A percentile compares a stretch with the other conserved stretches of the same genome.
Evolutionary conservation across 805 yeast genomes (phyloP).

Genomic region (Saccharomycopsis oosterbeekiorum): DNA sequence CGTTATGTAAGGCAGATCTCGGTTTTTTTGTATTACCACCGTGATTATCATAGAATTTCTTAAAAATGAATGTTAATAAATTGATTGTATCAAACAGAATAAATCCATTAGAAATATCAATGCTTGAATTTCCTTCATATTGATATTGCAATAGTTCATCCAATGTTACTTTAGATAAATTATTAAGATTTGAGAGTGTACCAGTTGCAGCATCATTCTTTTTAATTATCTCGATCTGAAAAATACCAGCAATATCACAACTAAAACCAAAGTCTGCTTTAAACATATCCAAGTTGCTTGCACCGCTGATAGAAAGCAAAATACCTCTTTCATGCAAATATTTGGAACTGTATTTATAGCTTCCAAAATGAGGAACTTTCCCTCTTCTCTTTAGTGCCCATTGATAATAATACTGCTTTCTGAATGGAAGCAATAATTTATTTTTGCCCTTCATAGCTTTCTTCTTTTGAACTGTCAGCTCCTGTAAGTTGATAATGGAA

Average conservation of each 20-base stretch:
- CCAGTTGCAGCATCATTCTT: conserved; percentile 2
- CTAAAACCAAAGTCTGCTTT: conserved; percentile 67
- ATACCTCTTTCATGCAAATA: conserved; percentile 67
- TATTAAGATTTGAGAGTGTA: not conserved
- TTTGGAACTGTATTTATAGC: conserved; percentile 66
- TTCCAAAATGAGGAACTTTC: conserved; percentile 63
- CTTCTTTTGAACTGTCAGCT: conserved; percentile 27
- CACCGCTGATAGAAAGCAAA: conserved; percentile 49
- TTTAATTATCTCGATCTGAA: conserved; percentile 51
- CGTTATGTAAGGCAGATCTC: not conserved
- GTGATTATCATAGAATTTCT: conserved; percentile 55
- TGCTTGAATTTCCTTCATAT: conserved; percentile 48
- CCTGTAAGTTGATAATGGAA: conserved; percentile 41
- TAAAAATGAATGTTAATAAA: conserved; percentile 59
- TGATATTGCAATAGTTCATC: conserved; percentile 67
- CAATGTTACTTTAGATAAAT: conserved; percentile 43
- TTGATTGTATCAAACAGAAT: conserved; percentile 61
- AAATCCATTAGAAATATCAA: conserved; percentile 56
- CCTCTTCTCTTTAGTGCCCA: conserved; percentile 59
- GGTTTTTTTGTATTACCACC: not conserved
- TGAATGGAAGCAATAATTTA: conserved; percentile 32
- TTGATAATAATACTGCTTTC: conserved; percentile 68
- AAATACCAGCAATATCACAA: conserved; percentile 63
- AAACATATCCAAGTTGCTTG: conserved; percentile 38
- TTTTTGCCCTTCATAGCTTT: conserved; percentile 25